Evolutionary conservation across 2,329 filamentous ascomycete genomes (phyloP).

Genomic region (Xylariaceae sp.): DNA sequence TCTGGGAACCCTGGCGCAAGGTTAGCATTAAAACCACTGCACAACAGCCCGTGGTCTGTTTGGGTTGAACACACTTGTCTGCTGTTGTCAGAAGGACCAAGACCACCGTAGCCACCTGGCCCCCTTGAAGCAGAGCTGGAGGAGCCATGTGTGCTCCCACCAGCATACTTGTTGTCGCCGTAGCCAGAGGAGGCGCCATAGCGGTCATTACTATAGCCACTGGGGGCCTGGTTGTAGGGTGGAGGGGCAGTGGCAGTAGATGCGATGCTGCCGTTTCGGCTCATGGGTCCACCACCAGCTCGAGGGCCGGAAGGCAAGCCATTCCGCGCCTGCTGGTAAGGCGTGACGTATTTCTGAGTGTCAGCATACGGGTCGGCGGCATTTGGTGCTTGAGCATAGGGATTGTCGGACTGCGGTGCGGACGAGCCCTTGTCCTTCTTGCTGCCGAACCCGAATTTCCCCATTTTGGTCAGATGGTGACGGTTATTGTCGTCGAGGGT

Average conservation of each 20-base stretch:
- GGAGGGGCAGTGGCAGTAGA: slow-evolving; percentile 33
- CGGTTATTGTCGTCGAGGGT: too few relatives aligned
- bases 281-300: slow-evolving; percentile 26
- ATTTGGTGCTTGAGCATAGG: slow-evolving; percentile 53
- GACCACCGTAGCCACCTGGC: slow-evolving; percentile 58
- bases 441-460: slow-evolving; percentile 57
- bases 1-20: too few relatives aligned
- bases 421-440: slow-evolving; percentile 48
- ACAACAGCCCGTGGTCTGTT: too few relatives aligned
- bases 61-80: too few relatives aligned
- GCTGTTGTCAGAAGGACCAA: slow-evolving; percentile 35
- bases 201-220: slow-evolving; percentile 28
- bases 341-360: slow-evolving; percentile 40
- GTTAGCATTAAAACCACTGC: too few relatives aligned
- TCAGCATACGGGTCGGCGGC: slow-evolving; percentile 51
- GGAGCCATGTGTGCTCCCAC: slow-evolving; percentile 27
- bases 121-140: slow-evolving; percentile 32
- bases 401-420: slow-evolving; percentile 47
- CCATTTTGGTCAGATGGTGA: slow-evolving; percentile 49
- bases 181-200: slow-evolving; percentile 42
- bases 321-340: slow-evolving; percentile 43
- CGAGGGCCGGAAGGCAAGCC: slow-evolving; percentile 30
- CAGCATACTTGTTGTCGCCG: slow-evolving; percentile 51
- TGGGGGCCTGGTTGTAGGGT: slow-evolving; percentile 28
- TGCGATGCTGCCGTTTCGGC: slow-evolving; percentile 20